A percentile compares a stretch with the other conserved stretches of the same genome.
These are phyloP conservation scores for Paraphaeosphaeria sporulosa DNA, from an alignment of 2,329 filamentous ascomycete species.

Conservation along the genomic window DNA sequence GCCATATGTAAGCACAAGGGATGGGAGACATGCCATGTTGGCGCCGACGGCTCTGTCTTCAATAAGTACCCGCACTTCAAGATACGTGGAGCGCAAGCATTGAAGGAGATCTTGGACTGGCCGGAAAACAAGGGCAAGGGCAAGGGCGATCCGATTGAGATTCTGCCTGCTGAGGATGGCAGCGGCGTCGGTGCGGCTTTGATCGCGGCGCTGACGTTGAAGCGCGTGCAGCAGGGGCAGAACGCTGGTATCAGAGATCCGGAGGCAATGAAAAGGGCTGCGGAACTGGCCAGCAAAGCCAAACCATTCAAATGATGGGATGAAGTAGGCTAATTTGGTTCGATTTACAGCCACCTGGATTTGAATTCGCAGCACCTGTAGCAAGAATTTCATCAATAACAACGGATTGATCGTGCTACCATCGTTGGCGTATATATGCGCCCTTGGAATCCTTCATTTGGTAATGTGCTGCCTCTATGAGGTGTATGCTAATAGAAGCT, in stretches of 20 bases:
- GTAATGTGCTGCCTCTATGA: too few species aligned
- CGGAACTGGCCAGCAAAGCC: conserved; percentile 12
- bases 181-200: conserved; percentile 96
- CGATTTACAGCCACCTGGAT: neutral
- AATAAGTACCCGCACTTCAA: conserved; percentile 99
- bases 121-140: conserved; percentile 76
- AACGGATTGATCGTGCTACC: neutral
- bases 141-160: conserved; percentile 74
- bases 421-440: neutral
- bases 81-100: conserved; percentile 83
- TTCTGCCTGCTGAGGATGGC: conserved; percentile 91
- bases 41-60: conserved; percentile 96
- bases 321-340: neutral
- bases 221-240: conserved; percentile 68
- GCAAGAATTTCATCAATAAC: neutral
- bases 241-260: conserved; percentile 64
- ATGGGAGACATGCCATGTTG: conserved; percentile 87
- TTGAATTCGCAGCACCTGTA: neutral
- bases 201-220: conserved; percentile 78
- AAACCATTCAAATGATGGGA: neutral
- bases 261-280: conserved; percentile 51
- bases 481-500: too few species aligned
- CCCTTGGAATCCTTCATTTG: too few species aligned
- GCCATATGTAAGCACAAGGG: conserved; percentile 97
- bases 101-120: conserved; percentile 97